These are phyloP conservation scores for Tanozyma kutaoensis DNA, from an alignment of 805 yeast genomes.

Conservation along the genomic window DNA sequence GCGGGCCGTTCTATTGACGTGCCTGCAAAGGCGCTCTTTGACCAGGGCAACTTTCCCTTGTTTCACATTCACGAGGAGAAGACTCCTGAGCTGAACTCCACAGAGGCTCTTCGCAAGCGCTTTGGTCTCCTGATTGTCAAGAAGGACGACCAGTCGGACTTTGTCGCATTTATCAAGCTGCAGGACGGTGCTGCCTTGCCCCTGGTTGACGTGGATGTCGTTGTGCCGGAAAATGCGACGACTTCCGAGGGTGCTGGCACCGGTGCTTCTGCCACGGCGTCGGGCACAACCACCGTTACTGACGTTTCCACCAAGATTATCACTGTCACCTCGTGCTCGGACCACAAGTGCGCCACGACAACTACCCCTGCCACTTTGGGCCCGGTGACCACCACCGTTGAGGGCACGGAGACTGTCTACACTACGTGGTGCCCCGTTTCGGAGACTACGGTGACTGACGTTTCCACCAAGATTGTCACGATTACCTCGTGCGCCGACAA, in stretches of 20 bases:
- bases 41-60: constrained; percentile 8
- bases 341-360: constrained; percentile 9
- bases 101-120: constrained; percentile 28
- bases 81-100: constrained; percentile 22
- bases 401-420: constrained; percentile 6
- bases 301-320: constrained; percentile 6
- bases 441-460: too few species aligned
- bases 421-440: constrained; percentile 15
- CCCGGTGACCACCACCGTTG: constrained; percentile 3
- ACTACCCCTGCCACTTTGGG: constrained; percentile 7
- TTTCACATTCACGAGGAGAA: constrained; percentile 16
- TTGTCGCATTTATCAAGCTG: constrained; percentile 10
- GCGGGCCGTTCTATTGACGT: constrained; percentile 18
- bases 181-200: constrained; percentile 13
- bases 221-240: not conserved
- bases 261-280: constrained; percentile 6
- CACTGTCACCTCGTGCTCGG: constrained; percentile 13
- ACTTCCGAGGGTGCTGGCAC: constrained; percentile 5
- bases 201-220: not conserved
- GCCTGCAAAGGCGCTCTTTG: constrained; percentile 19
- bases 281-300: too few species aligned
- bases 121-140: constrained; percentile 13
- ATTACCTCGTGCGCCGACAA: constrained; percentile 19
- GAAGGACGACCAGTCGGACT: constrained; percentile 17
- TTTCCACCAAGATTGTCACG: too few species aligned